Conservation (phyloP, 78 protist genomes). For the Planoprotostelium fungivorum region DNA sequence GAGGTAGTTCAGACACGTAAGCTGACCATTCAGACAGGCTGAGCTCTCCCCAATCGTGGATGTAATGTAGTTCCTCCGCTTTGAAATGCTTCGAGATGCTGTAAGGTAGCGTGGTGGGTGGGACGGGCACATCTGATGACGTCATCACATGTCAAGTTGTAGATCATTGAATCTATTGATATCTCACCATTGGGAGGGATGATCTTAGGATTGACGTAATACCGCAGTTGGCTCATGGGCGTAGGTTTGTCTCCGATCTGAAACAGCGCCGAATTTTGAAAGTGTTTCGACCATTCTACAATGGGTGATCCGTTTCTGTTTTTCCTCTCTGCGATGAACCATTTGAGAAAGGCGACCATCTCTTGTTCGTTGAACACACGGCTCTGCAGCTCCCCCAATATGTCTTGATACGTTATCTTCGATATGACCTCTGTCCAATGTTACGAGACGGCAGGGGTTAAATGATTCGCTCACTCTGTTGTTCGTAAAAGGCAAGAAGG, state of each 20-base stretch:
- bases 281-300: too few species aligned
- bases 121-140: background rate
- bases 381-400: background rate
- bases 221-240: background rate
- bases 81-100: background rate
- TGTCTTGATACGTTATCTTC: background rate
- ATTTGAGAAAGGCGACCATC: background rate
- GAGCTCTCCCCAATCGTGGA: background rate
- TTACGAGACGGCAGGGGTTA: background rate
- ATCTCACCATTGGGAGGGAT: too few species aligned
- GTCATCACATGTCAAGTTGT: background rate
- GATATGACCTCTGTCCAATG: background rate
- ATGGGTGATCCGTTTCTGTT: background rate
- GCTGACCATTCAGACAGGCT: background rate
- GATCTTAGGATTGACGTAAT: background rate
- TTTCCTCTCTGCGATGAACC: background rate
- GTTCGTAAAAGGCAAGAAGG: background rate
- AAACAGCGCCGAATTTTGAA: too few species aligned
- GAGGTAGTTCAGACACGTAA: background rate
- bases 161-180: too few species aligned
- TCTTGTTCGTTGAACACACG: background rate
- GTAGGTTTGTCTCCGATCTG: too few species aligned
- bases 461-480: background rate
- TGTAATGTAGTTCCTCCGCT: background rate
- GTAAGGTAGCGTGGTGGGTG: background rate